These are phyloP conservation scores for Benincasa hispida DNA, from an alignment of 306 rosid species.

Conservation along the genomic window DNA sequence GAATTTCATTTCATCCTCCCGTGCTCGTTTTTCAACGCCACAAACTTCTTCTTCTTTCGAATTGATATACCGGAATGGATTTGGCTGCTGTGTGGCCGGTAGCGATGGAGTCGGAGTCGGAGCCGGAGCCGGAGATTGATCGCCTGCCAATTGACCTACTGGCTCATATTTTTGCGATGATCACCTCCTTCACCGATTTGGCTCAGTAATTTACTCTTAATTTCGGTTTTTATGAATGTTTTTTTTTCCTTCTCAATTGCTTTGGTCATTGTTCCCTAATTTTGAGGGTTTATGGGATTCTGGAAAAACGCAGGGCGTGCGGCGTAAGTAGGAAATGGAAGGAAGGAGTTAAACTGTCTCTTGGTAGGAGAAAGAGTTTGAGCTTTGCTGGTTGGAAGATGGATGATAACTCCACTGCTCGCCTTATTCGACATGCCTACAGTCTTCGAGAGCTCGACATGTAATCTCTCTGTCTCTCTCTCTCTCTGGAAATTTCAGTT, in stretches of 20 bases:
- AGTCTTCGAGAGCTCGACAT: conserved; percentile 66
- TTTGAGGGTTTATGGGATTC: background rate
- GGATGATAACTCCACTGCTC: conserved; percentile 86
- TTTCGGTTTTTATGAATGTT: background rate
- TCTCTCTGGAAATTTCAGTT: background rate
- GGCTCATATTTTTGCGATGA: conserved; percentile 52
- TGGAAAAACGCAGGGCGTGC: conserved; percentile 41
- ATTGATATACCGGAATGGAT: background rate
- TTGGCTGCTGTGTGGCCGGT: background rate
- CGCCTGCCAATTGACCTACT: conserved; percentile 67
- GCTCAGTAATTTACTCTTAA: conserved; percentile 47
- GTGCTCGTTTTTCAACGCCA: background rate
- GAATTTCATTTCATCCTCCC: background rate
- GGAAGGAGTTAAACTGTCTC: conserved; percentile 63
- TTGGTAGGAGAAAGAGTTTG: conserved; percentile 47
- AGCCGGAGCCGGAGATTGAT: conserved; percentile 55
- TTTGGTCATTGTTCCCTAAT: background rate
- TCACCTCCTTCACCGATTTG: conserved; percentile 80
- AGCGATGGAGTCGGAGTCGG: conserved; percentile 41
- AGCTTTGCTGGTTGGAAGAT: conserved; percentile 84
- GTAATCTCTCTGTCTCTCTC: conserved; percentile 17
- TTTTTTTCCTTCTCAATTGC: background rate
- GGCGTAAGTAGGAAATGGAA: conserved; percentile 89
- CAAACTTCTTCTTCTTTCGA: background rate
- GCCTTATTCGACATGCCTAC: conserved; percentile 65